Conservation (phyloP, 495 filamentous ascomycete genomes). For the Penicillium paxilli region DNA sequence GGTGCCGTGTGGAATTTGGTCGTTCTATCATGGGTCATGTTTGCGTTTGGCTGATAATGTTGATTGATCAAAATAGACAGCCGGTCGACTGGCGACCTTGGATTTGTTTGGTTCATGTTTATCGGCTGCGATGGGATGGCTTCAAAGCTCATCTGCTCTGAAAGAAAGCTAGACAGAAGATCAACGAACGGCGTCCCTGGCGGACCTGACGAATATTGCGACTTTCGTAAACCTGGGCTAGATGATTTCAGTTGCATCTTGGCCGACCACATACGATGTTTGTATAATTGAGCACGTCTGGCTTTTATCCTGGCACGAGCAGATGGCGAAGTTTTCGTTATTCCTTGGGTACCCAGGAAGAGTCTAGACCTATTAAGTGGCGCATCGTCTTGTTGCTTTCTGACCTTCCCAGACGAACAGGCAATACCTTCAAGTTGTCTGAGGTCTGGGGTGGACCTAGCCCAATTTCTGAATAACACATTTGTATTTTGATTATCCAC, state of each 20-base stretch:
- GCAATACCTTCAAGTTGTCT: neutral
- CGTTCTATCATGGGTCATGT: neutral
- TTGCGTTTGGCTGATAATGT: neutral
- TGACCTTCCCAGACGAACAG: neutral
- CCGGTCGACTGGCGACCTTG: neutral
- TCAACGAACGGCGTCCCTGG: constrained; percentile 40
- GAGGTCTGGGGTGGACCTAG: neutral
- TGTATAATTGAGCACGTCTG: constrained; percentile 11
- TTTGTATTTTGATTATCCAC: neutral
- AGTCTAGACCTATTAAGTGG: neutral
- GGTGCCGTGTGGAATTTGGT: neutral
- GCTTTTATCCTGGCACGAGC: too few species aligned
- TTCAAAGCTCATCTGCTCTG: constrained; percentile 14
- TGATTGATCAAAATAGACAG: neutral
- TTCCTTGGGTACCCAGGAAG: neutral
- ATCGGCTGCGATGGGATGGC: neutral
- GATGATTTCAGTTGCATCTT: constrained; percentile 34
- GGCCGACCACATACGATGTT: constrained; percentile 38
- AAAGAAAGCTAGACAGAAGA: constrained; percentile 25
- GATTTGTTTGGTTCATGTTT: neutral
- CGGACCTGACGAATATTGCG: constrained; percentile 26
- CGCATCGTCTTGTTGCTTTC: too few species aligned
- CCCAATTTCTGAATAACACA: neutral
- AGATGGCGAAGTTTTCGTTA: neutral
- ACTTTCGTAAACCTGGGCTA: constrained; percentile 2